phyloP scores from a whole-genome alignment of 2,329 filamentous ascomycete species.

The Aspergillus sp. region DNA sequence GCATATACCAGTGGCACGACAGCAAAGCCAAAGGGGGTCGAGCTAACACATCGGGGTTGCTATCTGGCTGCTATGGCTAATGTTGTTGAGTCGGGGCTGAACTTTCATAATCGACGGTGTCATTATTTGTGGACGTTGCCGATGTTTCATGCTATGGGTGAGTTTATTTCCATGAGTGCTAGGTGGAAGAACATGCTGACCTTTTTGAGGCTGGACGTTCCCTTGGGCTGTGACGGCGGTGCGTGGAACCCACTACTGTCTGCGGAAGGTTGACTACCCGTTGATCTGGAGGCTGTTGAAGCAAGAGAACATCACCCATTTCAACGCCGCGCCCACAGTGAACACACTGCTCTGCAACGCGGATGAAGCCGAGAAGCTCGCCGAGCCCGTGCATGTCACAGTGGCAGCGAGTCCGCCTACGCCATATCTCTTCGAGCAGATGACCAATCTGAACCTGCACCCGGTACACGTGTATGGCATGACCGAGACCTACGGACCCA shows the following conservation, averaged over 20 bases:
- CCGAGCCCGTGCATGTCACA: slow-evolving; percentile 69
- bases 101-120: slow-evolving; percentile 59
- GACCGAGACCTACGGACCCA: slow-evolving; percentile 86
- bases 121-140: slow-evolving; percentile 88
- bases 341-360: slow-evolving; percentile 85
- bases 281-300: slow-evolving; percentile 86
- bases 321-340: slow-evolving; percentile 91
- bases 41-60: slow-evolving; percentile 79
- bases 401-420: slow-evolving; percentile 89
- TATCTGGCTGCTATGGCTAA: slow-evolving; percentile 83
- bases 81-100: slow-evolving; percentile 79
- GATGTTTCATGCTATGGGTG: slow-evolving; percentile 64
- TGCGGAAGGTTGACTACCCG: slow-evolving; percentile 90
- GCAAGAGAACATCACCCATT: slow-evolving; percentile 82
- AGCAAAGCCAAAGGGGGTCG: slow-evolving; percentile 81
- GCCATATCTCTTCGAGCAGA: slow-evolving; percentile 83
- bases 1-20: slow-evolving; percentile 95
- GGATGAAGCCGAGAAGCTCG: slow-evolving; percentile 62
- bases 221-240: slow-evolving; percentile 91
- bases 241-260: slow-evolving; percentile 86
- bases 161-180: slow-evolving; percentile 33
- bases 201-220: slow-evolving; percentile 60
- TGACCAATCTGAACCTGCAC: slow-evolving; percentile 76
- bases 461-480: slow-evolving; percentile 90
- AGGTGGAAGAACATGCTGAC: background rate